Evolutionary conservation across 306 rosid species (phyloP).

Genomic region (Sphenostylis stenocarpa): DNA sequence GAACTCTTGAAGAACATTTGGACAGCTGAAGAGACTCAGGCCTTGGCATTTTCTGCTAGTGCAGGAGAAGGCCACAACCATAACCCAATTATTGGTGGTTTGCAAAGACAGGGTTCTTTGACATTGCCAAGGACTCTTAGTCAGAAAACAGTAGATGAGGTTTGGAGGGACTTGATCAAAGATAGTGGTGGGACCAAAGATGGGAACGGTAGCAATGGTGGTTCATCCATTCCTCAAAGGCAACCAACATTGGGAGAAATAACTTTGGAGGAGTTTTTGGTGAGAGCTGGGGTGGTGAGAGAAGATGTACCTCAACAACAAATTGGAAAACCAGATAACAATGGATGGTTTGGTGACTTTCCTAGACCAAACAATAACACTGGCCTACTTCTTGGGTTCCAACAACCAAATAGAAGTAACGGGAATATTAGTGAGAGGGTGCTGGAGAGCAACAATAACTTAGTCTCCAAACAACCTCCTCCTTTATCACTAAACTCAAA

Average conservation of each 20-base stretch:
- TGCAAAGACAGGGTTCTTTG: conserved; percentile 93
- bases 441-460: conserved; percentile 44
- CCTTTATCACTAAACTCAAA: conserved; percentile 44
- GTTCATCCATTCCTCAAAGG: conserved; percentile 56
- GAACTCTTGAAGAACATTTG: conserved; percentile 87
- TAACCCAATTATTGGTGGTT: conserved; percentile 36
- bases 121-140: conserved; percentile 88
- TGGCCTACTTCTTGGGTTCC: conserved; percentile 52
- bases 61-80: conserved; percentile 7
- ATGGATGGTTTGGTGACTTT: conserved; percentile 60
- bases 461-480: conserved; percentile 51
- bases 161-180: conserved; percentile 76
- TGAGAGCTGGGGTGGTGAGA: conserved; percentile 90
- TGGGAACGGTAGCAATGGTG: conserved; percentile 21
- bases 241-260: conserved; percentile 89
- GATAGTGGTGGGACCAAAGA: conserved; percentile 45
- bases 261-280: conserved; percentile 87
- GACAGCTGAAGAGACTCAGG: conserved; percentile 89
- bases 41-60: conserved; percentile 39
- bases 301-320: conserved; percentile 59
- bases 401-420: conserved; percentile 50
- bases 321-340: conserved; percentile 44
- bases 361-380: conserved; percentile 42
- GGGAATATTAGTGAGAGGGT: conserved; percentile 49
- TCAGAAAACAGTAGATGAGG: conserved; percentile 94